phyloP scores from a whole-genome alignment of 352 stramenopile genomes.

The Phytophthora fragariae region DNA sequence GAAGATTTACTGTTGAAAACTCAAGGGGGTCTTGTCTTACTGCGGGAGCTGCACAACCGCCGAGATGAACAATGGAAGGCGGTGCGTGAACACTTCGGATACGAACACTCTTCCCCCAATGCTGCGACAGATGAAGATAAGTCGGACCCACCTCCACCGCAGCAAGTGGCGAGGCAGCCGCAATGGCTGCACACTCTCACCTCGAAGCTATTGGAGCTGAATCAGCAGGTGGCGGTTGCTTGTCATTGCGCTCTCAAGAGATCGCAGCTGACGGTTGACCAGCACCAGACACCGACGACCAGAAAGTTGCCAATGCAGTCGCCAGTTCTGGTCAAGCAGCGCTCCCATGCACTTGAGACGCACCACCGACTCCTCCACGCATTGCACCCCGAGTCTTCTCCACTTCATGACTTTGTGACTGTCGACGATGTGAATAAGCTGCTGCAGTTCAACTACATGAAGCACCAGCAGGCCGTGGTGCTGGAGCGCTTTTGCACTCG shows the following conservation, averaged over 20 bases:
- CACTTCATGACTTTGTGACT: conserved; percentile 8
- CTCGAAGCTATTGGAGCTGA: conserved; percentile 23
- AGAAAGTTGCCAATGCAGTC: not conserved
- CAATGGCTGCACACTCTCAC: conserved; percentile 24
- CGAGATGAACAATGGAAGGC: conserved; percentile 50
- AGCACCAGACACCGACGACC: not conserved
- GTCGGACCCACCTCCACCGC: not conserved
- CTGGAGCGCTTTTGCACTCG: conserved; percentile 52
- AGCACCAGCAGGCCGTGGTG: conserved; percentile 28
- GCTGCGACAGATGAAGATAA: not conserved
- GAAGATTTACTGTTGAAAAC: conserved; percentile 62
- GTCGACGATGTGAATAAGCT: conserved; percentile 42
- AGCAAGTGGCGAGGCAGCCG: conserved; percentile 4
- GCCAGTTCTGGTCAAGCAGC: conserved; percentile 28
- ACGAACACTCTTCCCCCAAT: conserved; percentile 23
- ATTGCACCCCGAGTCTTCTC: not conserved
- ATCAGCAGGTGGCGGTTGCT: conserved; percentile 22
- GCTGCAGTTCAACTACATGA: conserved; percentile 42
- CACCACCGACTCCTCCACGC: conserved; percentile 40
- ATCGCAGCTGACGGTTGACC: conserved; percentile 8
- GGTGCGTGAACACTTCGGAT: conserved; percentile 39
- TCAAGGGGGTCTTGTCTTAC: conserved; percentile 58
- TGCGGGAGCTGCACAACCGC: conserved; percentile 48
- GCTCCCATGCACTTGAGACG: conserved; percentile 24
- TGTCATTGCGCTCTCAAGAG: conserved; percentile 22